Base-by-base conservation (phyloP, 441 rosid genomes). In the Gossypium trilobum region DNA sequence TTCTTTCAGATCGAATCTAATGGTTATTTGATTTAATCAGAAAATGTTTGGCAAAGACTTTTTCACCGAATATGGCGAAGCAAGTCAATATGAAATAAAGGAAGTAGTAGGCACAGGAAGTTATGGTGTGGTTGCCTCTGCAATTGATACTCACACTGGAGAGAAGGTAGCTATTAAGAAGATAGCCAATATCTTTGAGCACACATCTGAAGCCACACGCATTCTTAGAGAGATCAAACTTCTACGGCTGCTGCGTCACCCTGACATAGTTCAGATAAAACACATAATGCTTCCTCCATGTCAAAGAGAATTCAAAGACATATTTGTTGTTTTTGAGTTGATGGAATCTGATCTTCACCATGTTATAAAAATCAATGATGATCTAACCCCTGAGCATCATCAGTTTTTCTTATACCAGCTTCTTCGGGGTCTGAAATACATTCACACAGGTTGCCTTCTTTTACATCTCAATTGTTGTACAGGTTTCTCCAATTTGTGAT, bases 281-380 rank as follows among this genome's bases (percentile, higher is more conserved):
- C 98, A 95, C 73, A 89, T 95, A 11, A 93, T 95, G 98, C 95
- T 95, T 9, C 99, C 99, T 80, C 93, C 97, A 11, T 93, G 96
- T 9, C 86, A 90, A 59, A 87, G 94, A 74, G 97, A 93, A 68
- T 95, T 95, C 73, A 91, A 91, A 80, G 99, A 95, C 73, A 84
- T 95, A 8, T 93, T 88, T 83, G 97, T 95, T 1, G 97, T 95
- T 76, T 95, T 93, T 77, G 98, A 93, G 84, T 82, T 95, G 85
- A 95, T 95, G 99, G 99, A 95, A 83, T 91, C 99, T 9, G 98
- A 93, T 77, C 97, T 95, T 72, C 97, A 95, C 76, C 97, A 87
- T 64, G 98, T 95, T 14, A 88, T 93, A 39, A 93, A 88, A 87
- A 82, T 93, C 78, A 93, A 93, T 82, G 87, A 91, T 29, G 96